phyloP scores from a whole-genome alignment of 1,284 basidiomycete species.

The Cryptococcus sp. region DNA sequence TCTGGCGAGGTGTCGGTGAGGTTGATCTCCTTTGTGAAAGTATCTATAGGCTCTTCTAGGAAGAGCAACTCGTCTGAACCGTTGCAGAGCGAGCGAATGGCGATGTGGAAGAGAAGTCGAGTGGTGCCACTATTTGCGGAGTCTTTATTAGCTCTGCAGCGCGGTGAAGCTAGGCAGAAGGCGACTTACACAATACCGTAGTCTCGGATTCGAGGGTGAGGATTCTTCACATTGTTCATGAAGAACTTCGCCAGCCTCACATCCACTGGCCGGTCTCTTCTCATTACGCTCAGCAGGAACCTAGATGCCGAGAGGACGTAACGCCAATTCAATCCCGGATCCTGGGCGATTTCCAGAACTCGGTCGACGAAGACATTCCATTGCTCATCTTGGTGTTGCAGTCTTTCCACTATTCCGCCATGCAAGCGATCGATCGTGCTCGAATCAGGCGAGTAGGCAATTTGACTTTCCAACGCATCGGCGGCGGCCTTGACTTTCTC shows the following conservation, averaged over 20 bases:
- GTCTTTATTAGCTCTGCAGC: not conserved
- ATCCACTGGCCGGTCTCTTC: constrained; percentile 71
- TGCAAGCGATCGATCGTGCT: constrained; percentile 44
- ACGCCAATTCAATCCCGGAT: constrained; percentile 70
- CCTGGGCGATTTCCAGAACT: constrained; percentile 68
- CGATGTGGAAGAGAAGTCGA: constrained; percentile 74
- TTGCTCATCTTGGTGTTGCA: constrained; percentile 49
- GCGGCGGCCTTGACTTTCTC: constrained; percentile 36
- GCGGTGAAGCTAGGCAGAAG: not conserved
- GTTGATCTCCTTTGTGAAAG: constrained; percentile 63
- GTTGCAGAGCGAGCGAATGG: constrained; percentile 77
- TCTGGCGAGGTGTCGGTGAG: constrained; percentile 56
- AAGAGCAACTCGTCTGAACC: constrained; percentile 67
- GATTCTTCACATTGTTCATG: constrained; percentile 68
- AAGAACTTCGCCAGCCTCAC: constrained; percentile 70
- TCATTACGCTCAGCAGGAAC: constrained; percentile 71
- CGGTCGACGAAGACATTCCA: constrained; percentile 56
- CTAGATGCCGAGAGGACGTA: constrained; percentile 78
- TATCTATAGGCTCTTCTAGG: constrained; percentile 76
- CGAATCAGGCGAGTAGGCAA: constrained; percentile 28
- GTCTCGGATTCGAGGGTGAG: constrained; percentile 76
- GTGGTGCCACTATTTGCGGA: constrained; percentile 64
- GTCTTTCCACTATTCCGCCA: constrained; percentile 37
- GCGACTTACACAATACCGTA: constrained; percentile 67
- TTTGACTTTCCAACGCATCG: constrained; percentile 29